Evolutionary conservation across 1,284 basidiomycete species (phyloP), one percentile per base, ranked within the genome.

Genomic region (Mycena citricolor): DNA sequence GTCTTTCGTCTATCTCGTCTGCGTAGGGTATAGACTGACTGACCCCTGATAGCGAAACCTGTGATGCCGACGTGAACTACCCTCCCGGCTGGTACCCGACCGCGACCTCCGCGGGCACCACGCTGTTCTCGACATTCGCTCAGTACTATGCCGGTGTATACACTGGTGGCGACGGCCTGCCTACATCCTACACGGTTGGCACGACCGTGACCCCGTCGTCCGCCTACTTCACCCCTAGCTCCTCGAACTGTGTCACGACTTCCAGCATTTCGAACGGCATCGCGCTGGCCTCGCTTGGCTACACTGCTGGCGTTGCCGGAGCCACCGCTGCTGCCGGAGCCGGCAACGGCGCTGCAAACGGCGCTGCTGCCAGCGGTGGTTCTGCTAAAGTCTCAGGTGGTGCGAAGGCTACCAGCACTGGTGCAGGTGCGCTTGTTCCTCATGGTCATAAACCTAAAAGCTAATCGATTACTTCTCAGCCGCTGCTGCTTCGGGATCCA

Each of bases 61-160:
- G 69, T 37, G 68, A 71, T 11, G 69, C 67, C 12, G 68, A 71
- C 40, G 64, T 68, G 40, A 68, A 67, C 8, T 52, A 70, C 43
- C 69, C 68, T 8, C 69, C 69, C 33, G 69, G 69, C 24, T 69
- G 67, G 66, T 69, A 69, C 49, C 67, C 67, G 37, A 61, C 62
- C 12, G 62, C 61, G 21, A 63, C 62, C 5, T 61, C 59, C 29
- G 58, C 52, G 39, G 66, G 65, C 32, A 61, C 60, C 0, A 62
- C 67, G 4, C 43, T 51, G 14, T 71, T 68, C 59, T 70, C 68
- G 8, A 67, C 62, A 12, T 71, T 70, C 35, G 67, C 65, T 4
- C 69, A 71, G 46, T 63, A 62, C 44, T 66, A 55, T 47, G 69
- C 67, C 1, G 68, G 68, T 23, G 39, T 49, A 12, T 49, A 49